Evolutionary conservation across 2,329 filamentous ascomycete genomes (phyloP), one percentile per base, ranked within the genome.

Genomic region (Talaromyces funiculosus): DNA sequence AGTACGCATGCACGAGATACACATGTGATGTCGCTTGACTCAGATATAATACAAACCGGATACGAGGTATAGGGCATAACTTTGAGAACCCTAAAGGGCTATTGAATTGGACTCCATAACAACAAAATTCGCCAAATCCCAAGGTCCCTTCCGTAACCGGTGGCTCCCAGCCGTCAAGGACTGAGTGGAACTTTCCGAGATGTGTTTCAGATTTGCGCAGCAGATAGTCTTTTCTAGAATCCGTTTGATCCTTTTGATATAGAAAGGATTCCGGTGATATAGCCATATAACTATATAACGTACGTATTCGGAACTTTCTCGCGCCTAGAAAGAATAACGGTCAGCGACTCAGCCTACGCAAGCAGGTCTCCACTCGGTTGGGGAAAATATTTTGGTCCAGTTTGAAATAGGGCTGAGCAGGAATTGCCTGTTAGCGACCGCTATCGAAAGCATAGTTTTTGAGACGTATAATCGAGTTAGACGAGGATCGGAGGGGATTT

Each of bases 381-480:
- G n/a, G 18, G 29, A 51, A 14, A 33, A 20, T 20, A 10, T 33
- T 16, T 51, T 9, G 22, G 47, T 35, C 18, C 47, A 33, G 10
- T 51, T 51, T 51, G 47, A 35, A 51, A 51, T 51, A 51, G 47
- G 47, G 47, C 47, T 51, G 47, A 51, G 26, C 47, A 51, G 26
- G 10, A 14, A 35, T 33, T 51, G 9, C 4, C n/a, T n/a, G n/a
- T n/a, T n/a, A n/a, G n/a, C n/a, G 9, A 51, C 22, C 4, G 9
- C n/a, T 4, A 33, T n/a, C 4, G n/a, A 12, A 18, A 8, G 10
- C 18, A 20, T 14, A 29, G 7, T 9, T 10, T 45, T 33, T 20
- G n/a, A 33, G 18, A 33, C 9, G 45, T 18, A 31, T 12, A 22
- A 26, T 4, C 16, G 8, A 26, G n/a, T 49, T 49, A 20, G 26